These are phyloP conservation scores for Beauveria sp. DNA, from an alignment of 2,329 filamentous ascomycete species.

Conservation along the genomic window DNA sequence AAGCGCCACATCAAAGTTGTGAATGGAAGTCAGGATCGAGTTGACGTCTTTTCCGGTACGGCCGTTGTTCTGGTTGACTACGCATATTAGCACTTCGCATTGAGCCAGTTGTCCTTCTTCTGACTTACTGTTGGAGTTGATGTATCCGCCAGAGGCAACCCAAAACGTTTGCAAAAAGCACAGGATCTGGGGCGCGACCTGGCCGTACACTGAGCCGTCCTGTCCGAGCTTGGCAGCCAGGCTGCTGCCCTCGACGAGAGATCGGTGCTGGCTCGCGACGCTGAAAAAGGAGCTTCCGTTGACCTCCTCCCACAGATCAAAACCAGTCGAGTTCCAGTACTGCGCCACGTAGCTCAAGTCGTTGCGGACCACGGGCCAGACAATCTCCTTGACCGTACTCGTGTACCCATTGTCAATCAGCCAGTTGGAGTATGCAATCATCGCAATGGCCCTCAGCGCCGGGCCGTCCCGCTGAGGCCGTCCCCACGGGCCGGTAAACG, in stretches of 20 bases:
- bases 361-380: slow-evolving; percentile 70
- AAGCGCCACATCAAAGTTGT: slow-evolving; percentile 59
- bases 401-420: slow-evolving; percentile 59
- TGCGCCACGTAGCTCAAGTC: slow-evolving; percentile 69
- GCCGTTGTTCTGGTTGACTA: slow-evolving; percentile 49
- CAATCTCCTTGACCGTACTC: slow-evolving; percentile 42
- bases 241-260: slow-evolving; percentile 57
- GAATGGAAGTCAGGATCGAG: slow-evolving; percentile 58
- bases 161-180: slow-evolving; percentile 73
- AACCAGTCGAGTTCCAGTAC: slow-evolving; percentile 61
- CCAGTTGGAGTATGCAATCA: slow-evolving; percentile 68
- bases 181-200: slow-evolving; percentile 60
- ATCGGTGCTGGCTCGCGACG: slow-evolving; percentile 58
- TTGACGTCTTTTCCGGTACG: slow-evolving; percentile 67
- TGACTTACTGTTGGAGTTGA: slow-evolving; percentile 55
- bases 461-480: slow-evolving; percentile 76
- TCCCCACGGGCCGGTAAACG: slow-evolving; percentile 65
- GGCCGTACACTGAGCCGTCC: slow-evolving; percentile 51
- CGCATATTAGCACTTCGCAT: not conserved
- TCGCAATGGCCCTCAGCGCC: slow-evolving; percentile 63
- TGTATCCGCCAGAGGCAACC: slow-evolving; percentile 50
- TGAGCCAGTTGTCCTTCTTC: not conserved
- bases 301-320: slow-evolving; percentile 81
- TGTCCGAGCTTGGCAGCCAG: slow-evolving; percentile 58
- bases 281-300: slow-evolving; percentile 75